Evolutionary conservation across 2,329 filamentous ascomycete genomes (phyloP), one percentile per base, ranked within the genome.

Genomic region (Bipolaris victoriae): DNA sequence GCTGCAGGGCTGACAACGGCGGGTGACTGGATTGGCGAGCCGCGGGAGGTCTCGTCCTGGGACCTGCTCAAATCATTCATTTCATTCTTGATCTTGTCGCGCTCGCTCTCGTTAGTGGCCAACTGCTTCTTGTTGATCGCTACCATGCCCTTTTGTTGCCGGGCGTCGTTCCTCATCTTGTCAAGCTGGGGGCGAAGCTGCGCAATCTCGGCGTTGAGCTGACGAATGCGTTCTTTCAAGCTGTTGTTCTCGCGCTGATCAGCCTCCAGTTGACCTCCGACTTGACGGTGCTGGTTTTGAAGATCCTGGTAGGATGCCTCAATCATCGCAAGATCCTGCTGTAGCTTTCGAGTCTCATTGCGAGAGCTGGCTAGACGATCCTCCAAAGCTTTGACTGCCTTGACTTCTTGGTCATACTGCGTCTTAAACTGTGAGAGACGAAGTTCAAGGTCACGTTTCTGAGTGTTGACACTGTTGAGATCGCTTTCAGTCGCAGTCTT

Each of bases 101-200:
- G 86, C 75, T 98, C 94, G 46, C 86, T 86, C 76, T 99, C 95
- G 55, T 90, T 91, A 0, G 93, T 97, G 35, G 89, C 86, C 58
- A 98, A 82, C 78, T 99, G 95, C 80, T 99, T 99, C 83, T 96
- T 98, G 80, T 97, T 97, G 79, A 99, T 99, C 41, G 95, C 93
- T 29, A 96, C 94, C 64, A 98, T 83, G 16, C 95, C 95, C 80
- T 96, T 98, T 73, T 98, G 93, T 76, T 98, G 95, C 40, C 95
- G 88, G 24, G 92, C 92, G 67, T 97, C 92, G 11, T 90, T 91
- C 75, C 90, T 92, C 68, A 96, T 84, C 81, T 97, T 98, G 75
- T 99, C 95, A 50, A 99, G 87, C 65, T 94, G 89, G 31, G 93
- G 92, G 76, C 92, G 96, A 39, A 98, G 80, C 76, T 92, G 89